phyloP scores from a whole-genome alignment of 805 yeast species.

The Lipomyces orientalis region DNA sequence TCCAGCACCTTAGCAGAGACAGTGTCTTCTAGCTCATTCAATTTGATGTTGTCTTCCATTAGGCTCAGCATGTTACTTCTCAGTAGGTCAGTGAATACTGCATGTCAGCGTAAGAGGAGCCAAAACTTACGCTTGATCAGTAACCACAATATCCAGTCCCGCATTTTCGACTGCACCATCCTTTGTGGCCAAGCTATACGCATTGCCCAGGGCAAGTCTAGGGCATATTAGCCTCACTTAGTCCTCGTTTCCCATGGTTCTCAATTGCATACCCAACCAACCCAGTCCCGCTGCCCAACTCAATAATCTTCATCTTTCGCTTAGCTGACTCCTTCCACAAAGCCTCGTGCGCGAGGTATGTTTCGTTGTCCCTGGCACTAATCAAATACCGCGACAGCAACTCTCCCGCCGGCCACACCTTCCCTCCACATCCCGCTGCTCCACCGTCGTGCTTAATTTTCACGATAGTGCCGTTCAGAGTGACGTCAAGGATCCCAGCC shows the following conservation, averaged over 20 bases:
- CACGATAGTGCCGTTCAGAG: constrained; percentile 22
- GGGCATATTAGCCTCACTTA: not conserved
- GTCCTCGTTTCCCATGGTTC: not conserved
- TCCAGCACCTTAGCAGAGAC: constrained; percentile 53
- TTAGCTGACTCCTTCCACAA: constrained; percentile 23
- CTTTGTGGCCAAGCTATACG: constrained; percentile 28
- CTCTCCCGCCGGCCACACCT: constrained; percentile 67
- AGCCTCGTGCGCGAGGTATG: constrained; percentile 21
- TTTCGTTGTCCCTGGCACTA: constrained; percentile 37
- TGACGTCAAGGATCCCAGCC: constrained; percentile 29
- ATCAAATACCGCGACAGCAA: constrained; percentile 55
- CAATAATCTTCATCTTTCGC: constrained; percentile 48
- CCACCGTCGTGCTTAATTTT: constrained; percentile 62
- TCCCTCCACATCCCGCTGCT: constrained; percentile 66
- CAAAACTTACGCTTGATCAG: constrained; percentile 53
- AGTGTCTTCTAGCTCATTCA: constrained; percentile 48
- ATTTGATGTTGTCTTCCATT: constrained; percentile 53
- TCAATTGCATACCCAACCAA: constrained; percentile 51
- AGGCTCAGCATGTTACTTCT: constrained; percentile 51
- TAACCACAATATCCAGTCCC: constrained; percentile 51
- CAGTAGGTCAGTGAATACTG: not conserved
- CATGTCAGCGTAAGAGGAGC: not conserved
- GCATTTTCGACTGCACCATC: constrained; percentile 19
- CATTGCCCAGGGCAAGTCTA: constrained; percentile 45
- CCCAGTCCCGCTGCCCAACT: constrained; percentile 66